These are phyloP conservation scores for Evernia prunastri DNA, from an alignment of 495 filamentous ascomycete genomes.

Conservation along the genomic window DNA sequence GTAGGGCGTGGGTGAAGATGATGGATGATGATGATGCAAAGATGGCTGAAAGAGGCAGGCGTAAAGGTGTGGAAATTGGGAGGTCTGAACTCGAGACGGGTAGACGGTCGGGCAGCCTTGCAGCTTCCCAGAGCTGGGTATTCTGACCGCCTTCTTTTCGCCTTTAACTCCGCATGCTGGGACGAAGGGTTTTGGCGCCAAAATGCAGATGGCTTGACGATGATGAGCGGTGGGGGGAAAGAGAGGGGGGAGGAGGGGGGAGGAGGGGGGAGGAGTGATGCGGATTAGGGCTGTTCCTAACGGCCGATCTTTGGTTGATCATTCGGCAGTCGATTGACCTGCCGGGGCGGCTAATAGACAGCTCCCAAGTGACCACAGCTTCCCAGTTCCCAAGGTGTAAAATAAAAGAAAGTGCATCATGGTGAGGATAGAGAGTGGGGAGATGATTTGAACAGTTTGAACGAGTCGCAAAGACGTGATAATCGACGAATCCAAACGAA, in stretches of 20 bases:
- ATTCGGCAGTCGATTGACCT: slow-evolving; percentile 8
- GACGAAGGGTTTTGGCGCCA: not conserved
- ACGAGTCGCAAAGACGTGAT: too few species aligned
- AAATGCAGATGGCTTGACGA: slow-evolving; percentile 8
- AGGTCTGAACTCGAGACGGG: not conserved
- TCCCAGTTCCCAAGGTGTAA: too few species aligned
- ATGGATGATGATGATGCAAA: not conserved
- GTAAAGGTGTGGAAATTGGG: slow-evolving; percentile 14
- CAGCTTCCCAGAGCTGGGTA: too few species aligned
- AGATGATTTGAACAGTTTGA: too few species aligned
- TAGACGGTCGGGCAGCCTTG: slow-evolving; percentile 6
- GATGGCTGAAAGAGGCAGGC: slow-evolving; percentile 15
- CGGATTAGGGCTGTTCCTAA: slow-evolving; percentile 23
- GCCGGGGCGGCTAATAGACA: slow-evolving; percentile 23
- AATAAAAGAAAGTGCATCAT: not conserved
- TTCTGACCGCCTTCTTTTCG: not conserved
- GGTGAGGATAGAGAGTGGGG: too few species aligned
- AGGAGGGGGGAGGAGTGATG: too few species aligned
- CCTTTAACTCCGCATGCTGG: not conserved
- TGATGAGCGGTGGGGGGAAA: slow-evolving; percentile 21
- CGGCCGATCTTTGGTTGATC: slow-evolving; percentile 12
- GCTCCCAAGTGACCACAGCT: not conserved
- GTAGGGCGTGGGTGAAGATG: not conserved
- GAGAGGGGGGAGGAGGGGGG: slow-evolving; percentile 8
- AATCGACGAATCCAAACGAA: too few species aligned